Conservation (phyloP, 2,329 filamentous ascomycete genomes). For the Microsporum canis region DNA sequence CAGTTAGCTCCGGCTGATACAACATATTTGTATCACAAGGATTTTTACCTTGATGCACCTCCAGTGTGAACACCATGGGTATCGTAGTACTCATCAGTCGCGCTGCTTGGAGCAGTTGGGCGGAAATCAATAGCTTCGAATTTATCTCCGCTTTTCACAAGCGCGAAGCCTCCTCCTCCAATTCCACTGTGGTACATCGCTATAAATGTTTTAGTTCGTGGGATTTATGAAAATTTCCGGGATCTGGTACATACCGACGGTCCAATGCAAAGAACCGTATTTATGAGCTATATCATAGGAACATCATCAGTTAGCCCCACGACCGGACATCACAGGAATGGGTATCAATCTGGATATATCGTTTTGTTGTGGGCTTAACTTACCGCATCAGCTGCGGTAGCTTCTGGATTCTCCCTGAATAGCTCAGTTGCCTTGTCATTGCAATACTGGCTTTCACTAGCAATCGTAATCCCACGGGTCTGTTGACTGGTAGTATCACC, state of each 20-base stretch:
- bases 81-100: not conserved
- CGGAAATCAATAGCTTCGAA: slow-evolving; percentile 86
- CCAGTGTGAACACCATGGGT: not conserved
- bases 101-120: slow-evolving; percentile 57
- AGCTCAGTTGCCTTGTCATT: slow-evolving; percentile 57
- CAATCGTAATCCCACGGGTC: slow-evolving; percentile 20
- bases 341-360: not conserved
- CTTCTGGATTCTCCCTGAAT: slow-evolving; percentile 40
- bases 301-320: not conserved
- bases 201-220: slow-evolving; percentile 15
- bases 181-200: slow-evolving; percentile 69
- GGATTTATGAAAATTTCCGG: not conserved
- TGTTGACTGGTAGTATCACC: not conserved
- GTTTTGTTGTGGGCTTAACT: slow-evolving; percentile 14
- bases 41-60: not conserved
- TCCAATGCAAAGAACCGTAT: slow-evolving; percentile 65
- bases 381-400: slow-evolving; percentile 64
- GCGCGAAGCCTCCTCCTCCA: slow-evolving; percentile 81
- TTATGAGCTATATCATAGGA: slow-evolving; percentile 43
- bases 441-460: slow-evolving; percentile 58
- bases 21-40: slow-evolving; percentile 49
- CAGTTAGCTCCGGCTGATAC: not conserved
- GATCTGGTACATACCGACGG: slow-evolving; percentile 41
- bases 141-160: slow-evolving; percentile 52
- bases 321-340: not conserved